Base-by-base conservation (phyloP, 106 monocot species). In the Chionographis japonica region DNA sequence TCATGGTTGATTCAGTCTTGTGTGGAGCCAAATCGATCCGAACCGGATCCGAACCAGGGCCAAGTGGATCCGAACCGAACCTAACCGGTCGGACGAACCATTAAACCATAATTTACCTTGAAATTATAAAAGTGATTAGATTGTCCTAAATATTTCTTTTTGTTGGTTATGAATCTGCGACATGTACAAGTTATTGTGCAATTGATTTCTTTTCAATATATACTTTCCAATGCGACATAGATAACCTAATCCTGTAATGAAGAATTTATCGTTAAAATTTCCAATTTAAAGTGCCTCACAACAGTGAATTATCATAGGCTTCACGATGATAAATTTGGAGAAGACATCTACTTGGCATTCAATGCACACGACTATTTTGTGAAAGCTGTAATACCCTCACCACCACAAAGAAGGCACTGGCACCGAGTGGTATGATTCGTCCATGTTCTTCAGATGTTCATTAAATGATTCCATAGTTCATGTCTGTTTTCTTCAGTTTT, bases 301-400 rank as follows among this genome's bases (percentile, higher is more conserved):
- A 50, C 35, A 15, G 4, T 19, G 66, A 42, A 65, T 50, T 43
- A 15, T 73, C 40, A 8, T 72, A 99, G 98, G 76, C 52, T 99
- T 62, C 98, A 93, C 66, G 98, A 99, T 55, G 69, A 84, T 40
- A 75, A 75, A 37, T n/a, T n/a, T n/a, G 83, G 83, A 50, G 72
- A 68, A 52, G 90, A 99, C 61, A 87, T 99, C 75, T 99, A 90
- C 71, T 65, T 99, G 73, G 98, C 85, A 50, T 99, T 93, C 71
- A 98, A 98, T 69, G 90, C 93, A 36, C 98, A 99, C 85, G 81
- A 90, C 65, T 90, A 76, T 61, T 77, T 75, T 70, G 83, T 90
- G 40, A 65, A 85, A 37, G 90, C 63, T 64, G 4, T 60, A 77
- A 61, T 99, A 74, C 87, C 98, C 36, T 68, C 85, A 50, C 81